Percentiles rank a stretch among this genome's conserved stretches.
phyloP scores from a whole-genome alignment of 805 yeast genomes.

The Pichia californica region DNA sequence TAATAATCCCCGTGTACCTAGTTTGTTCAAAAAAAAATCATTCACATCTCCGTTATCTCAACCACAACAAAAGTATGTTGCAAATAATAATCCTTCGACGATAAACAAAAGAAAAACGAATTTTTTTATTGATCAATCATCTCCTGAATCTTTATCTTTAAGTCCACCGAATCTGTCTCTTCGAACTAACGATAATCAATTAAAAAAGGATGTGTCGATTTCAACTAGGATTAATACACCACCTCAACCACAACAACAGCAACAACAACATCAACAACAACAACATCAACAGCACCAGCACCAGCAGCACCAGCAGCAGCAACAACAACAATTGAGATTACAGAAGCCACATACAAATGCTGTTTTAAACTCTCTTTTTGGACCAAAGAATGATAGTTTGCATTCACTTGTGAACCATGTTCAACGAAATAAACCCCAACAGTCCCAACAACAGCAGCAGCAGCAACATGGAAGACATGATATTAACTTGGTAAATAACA shows the following conservation, averaged over 20 bases:
- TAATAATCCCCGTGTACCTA: not conserved
- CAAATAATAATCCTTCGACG: not conserved
- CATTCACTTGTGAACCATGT: slow-evolving; percentile 1
- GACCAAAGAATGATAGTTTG: not conserved
- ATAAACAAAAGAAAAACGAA: slow-evolving; percentile 3
- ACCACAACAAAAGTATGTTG: not conserved
- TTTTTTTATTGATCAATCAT: slow-evolving; percentile 5
- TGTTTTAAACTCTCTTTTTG: not conserved
- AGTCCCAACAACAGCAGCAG: not conserved
- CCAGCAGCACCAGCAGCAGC: too few species aligned
- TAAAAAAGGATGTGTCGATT: too few species aligned
- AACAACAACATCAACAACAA: too few species aligned
- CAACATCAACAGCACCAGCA: too few species aligned
- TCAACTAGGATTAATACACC: too few species aligned
- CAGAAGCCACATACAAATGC: not conserved
- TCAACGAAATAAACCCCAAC: not conserved
- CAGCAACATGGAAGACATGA: too few species aligned
- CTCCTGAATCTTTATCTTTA: slow-evolving; percentile 10
- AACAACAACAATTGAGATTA: too few species aligned
- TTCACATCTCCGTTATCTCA: too few species aligned
- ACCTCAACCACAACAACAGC: too few species aligned
- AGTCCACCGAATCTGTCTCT: slow-evolving; percentile 3
- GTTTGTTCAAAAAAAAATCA: not conserved
- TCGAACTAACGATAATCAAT: too few species aligned
- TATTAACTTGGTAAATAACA: too few species aligned